Evolutionary conservation across 148 eudicot genomes (phyloP).

Genomic region (Rhododendron molle): DNA sequence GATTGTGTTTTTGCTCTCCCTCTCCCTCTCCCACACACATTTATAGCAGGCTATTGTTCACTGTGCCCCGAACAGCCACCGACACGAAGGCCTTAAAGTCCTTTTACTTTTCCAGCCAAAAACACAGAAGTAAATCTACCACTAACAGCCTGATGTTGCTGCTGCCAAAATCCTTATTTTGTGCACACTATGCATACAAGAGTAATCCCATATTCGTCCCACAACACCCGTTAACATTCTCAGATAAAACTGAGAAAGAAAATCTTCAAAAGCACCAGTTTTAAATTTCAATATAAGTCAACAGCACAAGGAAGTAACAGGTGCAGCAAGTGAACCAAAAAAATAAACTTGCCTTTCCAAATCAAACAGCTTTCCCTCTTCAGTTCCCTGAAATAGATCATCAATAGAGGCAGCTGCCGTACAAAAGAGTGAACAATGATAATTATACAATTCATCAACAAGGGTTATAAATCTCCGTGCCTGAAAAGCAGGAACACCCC

Average conservation of each 20-base stretch:
- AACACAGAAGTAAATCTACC: not conserved
- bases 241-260: not conserved
- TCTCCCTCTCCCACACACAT: not conserved
- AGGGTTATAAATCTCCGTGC: constrained; percentile 97
- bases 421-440: constrained; percentile 77
- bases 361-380: constrained; percentile 90
- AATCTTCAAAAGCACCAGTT: not conserved
- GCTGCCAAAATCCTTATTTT: not conserved
- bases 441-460: constrained; percentile 87
- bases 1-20: not conserved
- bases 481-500: constrained; percentile 36
- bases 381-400: constrained; percentile 93
- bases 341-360: constrained; percentile 67
- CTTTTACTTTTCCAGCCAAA: not conserved
- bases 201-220: not conserved
- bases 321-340: not conserved
- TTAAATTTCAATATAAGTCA: not conserved
- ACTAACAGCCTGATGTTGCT: not conserved
- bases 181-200: not conserved
- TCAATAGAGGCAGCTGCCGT: constrained; percentile 82
- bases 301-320: not conserved
- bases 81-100: not conserved
- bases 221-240: not conserved
- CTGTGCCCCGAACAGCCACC: not conserved
- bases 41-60: not conserved